Evolutionary conservation across 139 green algal species (phyloP).

Genomic region (Pedinophyceae sp.): DNA sequence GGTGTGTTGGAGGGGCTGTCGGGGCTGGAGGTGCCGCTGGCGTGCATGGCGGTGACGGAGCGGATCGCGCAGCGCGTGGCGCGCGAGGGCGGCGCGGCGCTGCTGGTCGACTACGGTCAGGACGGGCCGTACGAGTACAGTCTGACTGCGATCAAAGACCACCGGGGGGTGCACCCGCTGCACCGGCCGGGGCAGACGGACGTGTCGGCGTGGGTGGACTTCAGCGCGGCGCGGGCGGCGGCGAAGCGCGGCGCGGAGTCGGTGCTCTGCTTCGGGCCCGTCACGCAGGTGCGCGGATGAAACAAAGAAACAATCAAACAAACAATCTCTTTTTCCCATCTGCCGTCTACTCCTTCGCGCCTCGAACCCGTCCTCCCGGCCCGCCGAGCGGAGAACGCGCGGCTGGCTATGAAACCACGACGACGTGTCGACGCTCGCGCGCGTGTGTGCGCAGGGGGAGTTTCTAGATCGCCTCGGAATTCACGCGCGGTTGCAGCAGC

Average conservation of each 20-base stretch:
- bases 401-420: background rate
- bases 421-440: background rate
- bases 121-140: constrained; percentile 49
- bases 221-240: constrained; percentile 36
- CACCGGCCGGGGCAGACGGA: constrained; percentile 63
- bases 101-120: constrained; percentile 90
- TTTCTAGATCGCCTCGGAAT: constrained; percentile 64
- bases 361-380: constrained; percentile 18
- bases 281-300: too few species aligned
- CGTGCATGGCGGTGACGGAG: constrained; percentile 46
- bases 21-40: constrained; percentile 21
- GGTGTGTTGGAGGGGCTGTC: background rate
- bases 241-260: constrained; percentile 2
- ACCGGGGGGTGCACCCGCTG: constrained; percentile 15
- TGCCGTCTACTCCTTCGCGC: background rate
- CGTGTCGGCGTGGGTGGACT: constrained; percentile 87
- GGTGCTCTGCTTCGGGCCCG: too few species aligned
- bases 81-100: constrained; percentile 52
- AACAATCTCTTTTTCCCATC: too few species aligned
- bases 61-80: constrained; percentile 48
- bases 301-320: too few species aligned
- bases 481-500: constrained; percentile 31
- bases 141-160: constrained; percentile 42
- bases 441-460: constrained; percentile 26
- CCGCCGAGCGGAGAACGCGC: background rate